Conservation (phyloP, 2,329 filamentous ascomycete species). For the Penicillium crustosum region DNA sequence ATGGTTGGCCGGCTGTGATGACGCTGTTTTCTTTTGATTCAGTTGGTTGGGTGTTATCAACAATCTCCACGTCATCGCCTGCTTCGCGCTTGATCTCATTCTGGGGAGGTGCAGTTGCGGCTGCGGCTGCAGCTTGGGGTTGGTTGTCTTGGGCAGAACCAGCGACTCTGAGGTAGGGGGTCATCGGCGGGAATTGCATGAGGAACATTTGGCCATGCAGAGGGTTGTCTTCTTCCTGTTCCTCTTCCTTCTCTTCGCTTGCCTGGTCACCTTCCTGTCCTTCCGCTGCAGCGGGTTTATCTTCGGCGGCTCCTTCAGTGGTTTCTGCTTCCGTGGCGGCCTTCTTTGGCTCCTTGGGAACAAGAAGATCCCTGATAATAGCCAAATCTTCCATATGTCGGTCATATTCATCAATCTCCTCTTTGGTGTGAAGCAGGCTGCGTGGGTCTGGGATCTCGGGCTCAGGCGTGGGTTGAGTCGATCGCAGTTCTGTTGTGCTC, state of each 20-base stretch:
- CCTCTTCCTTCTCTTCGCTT: constrained; percentile 20
- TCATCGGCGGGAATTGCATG: constrained; percentile 64
- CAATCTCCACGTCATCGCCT: constrained; percentile 32
- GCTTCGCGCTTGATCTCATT: constrained; percentile 31
- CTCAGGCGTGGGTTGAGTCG: constrained; percentile 26
- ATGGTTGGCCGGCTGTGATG: constrained; percentile 43
- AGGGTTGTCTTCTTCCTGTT: constrained; percentile 28
- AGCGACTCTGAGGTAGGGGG: constrained; percentile 55
- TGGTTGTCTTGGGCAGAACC: constrained; percentile 16
- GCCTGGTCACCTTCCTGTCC: constrained; percentile 18
- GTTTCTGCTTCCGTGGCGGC: constrained; percentile 10
- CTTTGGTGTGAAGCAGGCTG: constrained; percentile 41
- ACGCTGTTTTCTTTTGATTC: constrained; percentile 29
- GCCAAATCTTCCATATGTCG: constrained; percentile 42
- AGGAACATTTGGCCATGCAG: constrained; percentile 59
- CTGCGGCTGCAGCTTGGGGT: not conserved
- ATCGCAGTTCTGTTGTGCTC: constrained; percentile 19
- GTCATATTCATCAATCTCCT: constrained; percentile 46
- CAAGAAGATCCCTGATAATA: constrained; percentile 40
- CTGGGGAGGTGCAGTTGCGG: constrained; percentile 6
- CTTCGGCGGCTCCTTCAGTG: constrained; percentile 9
- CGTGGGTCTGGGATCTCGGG: constrained; percentile 17
- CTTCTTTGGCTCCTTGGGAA: constrained; percentile 26
- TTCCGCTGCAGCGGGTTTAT: constrained; percentile 15
- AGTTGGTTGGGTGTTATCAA: constrained; percentile 20